phyloP scores from a whole-genome alignment of 108 stramenopile species.

The Cyclotella baltica region DNA sequence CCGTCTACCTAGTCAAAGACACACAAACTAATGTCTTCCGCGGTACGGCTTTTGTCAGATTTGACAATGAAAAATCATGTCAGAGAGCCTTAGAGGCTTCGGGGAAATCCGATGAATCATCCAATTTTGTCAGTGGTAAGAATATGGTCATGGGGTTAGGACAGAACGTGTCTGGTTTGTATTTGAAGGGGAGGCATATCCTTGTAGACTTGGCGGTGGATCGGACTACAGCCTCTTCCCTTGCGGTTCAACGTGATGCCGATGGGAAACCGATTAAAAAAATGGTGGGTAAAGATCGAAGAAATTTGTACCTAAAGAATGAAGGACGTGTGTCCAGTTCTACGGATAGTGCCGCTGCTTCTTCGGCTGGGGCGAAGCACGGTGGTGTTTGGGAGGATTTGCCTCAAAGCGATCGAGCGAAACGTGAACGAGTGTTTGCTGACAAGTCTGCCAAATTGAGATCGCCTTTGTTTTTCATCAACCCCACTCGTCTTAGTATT shows the following conservation, averaged over 20 bases:
- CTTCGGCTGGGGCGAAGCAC: conserved; percentile 44
- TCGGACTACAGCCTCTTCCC: conserved; percentile 74
- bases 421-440: conserved; percentile 85
- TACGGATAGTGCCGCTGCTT: conserved; percentile 48
- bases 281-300: conserved; percentile 81
- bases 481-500: conserved; percentile 89
- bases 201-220: conserved; percentile 85
- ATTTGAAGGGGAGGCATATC: conserved; percentile 68
- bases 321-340: conserved; percentile 87
- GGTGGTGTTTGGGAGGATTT: conserved; percentile 77
- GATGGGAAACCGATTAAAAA: conserved; percentile 62
- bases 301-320: conserved; percentile 94
- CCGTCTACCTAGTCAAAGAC: conserved; percentile 93
- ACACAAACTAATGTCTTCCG: conserved; percentile 72
- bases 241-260: conserved; percentile 71
- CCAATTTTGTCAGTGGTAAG: conserved; percentile 43
- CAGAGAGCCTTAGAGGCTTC: conserved; percentile 40
- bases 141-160: conserved; percentile 45
- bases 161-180: conserved; percentile 45
- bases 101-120: conserved; percentile 19
- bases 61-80: conserved; percentile 47
- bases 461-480: conserved; percentile 97
- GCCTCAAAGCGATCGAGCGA: conserved; percentile 87
- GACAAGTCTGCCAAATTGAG: conserved; percentile 95
- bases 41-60: conserved; percentile 94